These are phyloP conservation scores for Aspergillus ellipticus DNA, from an alignment of 495 filamentous ascomycete species.

Conservation along the genomic window DNA sequence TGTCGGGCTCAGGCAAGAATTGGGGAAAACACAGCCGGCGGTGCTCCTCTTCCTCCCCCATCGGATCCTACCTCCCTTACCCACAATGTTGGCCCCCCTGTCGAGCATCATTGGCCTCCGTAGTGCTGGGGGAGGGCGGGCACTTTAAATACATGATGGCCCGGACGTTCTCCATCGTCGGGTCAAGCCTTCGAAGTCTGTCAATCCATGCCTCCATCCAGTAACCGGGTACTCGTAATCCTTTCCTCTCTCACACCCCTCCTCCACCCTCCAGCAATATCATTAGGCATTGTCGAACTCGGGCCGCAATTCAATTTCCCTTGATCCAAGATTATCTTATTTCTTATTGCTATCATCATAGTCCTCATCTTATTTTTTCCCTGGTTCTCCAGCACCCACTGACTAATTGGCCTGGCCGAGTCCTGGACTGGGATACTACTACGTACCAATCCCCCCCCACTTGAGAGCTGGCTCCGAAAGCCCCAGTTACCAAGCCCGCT, in stretches of 20 bases:
- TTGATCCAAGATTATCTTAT: background rate
- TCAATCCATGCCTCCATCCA: background rate
- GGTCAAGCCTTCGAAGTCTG: background rate
- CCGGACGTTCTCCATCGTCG: background rate
- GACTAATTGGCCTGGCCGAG: background rate
- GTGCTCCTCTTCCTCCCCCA: slow-evolving; percentile 1
- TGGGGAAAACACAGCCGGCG: slow-evolving; percentile 15
- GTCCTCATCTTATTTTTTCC: background rate
- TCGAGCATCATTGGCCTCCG: background rate
- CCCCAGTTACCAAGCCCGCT: slow-evolving; percentile 10
- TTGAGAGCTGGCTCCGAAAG: slow-evolving; percentile 1
- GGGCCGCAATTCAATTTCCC: background rate
- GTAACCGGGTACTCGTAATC: background rate
- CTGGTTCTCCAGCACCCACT: background rate
- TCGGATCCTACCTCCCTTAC: slow-evolving; percentile 8
- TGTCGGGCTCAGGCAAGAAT: slow-evolving; percentile 33
- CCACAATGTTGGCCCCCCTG: slow-evolving; percentile 11
- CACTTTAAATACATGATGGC: background rate
- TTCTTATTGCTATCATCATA: background rate
- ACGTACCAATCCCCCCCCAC: background rate
- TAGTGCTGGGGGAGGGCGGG: background rate
- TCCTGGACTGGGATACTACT: slow-evolving; percentile 2
- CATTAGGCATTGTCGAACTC: slow-evolving; percentile 1
- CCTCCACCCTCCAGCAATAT: slow-evolving; percentile 2
- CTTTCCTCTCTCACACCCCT: background rate